Evolutionary conservation across 495 filamentous ascomycete genomes (phyloP), one percentile per base, ranked within the genome.

Genomic region (Xanthoparmelia taractica): DNA sequence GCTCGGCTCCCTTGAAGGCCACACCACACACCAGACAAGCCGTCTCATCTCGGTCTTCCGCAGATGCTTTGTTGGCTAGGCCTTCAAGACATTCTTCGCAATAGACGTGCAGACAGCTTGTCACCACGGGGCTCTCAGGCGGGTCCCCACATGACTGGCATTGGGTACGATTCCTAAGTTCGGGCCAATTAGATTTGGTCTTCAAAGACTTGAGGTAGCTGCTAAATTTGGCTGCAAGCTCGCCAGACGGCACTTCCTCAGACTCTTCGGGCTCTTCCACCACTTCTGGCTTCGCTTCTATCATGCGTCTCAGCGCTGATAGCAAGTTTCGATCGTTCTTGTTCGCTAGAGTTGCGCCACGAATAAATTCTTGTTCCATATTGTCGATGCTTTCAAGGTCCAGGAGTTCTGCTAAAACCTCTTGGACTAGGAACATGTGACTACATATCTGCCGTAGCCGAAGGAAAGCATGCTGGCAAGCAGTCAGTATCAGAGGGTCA

Each of bases 381-480:
- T n/a, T n/a, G n/a, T n/a, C n/a, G n/a, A n/a, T n/a, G n/a, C n/a
- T 57, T 3, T 43, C 20, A 12, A 43, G 40, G 18, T 43, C 40
- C 6, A n/a, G n/a, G n/a, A n/a, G n/a, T 78, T 66, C 37, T 76
- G 70, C 18, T n/a, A 87, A 70, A 0, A 75, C 69, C 1, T 70
- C 65, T 50, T 85, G 79, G 0, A 80, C 67, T 40, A 79, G 71
- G 12, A 86, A 77, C 0, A 76, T 66, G 64, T 86, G 83, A 73
- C 75, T 4, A 74, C 76, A n/a, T 38, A 82, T 71, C 74, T 85
- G 82, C 3, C 85, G 76, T 1, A 86, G 68, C 0, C 75, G 70
- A 4, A 82, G 63, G 8, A 84, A n/a, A n/a, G n/a, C n/a, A n/a
- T n/a, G n/a, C n/a, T n/a, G n/a, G n/a, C n/a, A n/a, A n/a, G n/a